These are phyloP conservation scores for Liquidambar formosana DNA, from an alignment of 164 flowering plant species.

Conservation along the genomic window DNA sequence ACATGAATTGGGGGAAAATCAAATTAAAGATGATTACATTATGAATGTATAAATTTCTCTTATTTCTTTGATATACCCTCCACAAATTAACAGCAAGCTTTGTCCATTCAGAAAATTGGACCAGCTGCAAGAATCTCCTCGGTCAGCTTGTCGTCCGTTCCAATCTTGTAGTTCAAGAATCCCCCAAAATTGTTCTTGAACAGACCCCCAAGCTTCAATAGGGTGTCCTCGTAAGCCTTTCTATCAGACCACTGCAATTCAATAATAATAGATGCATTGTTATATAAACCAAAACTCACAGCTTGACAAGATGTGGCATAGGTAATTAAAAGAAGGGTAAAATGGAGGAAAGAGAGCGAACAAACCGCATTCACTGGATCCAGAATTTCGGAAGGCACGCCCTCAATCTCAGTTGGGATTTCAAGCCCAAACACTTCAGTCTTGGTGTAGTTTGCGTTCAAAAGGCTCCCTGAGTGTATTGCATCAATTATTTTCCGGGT, in stretches of 20 bases:
- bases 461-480: conserved; percentile 84
- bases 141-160: conserved; percentile 63
- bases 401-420: conserved; percentile 80
- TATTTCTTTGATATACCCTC: no score
- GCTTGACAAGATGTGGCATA: no score
- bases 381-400: conserved; percentile 87
- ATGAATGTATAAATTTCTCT: no score
- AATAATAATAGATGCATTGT: not conserved
- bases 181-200: conserved; percentile 87
- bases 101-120: conserved; percentile 56
- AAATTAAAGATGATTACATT: no score
- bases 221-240: conserved; percentile 67
- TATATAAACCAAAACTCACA: not conserved
- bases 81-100: no score
- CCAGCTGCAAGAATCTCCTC: conserved; percentile 93
- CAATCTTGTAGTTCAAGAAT: conserved; percentile 75
- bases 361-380: conserved; percentile 85
- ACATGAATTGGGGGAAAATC: no score
- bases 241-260: conserved; percentile 82
- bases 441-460: conserved; percentile 62
- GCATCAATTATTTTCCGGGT: conserved; percentile 94
- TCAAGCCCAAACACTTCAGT: conserved; percentile 88
- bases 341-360: not conserved
- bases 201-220: conserved; percentile 79
- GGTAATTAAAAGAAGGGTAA: not conserved